phyloP scores from a whole-genome alignment of 192 early-diverging fungal species.

The Phlyctochytrium arcticum region DNA sequence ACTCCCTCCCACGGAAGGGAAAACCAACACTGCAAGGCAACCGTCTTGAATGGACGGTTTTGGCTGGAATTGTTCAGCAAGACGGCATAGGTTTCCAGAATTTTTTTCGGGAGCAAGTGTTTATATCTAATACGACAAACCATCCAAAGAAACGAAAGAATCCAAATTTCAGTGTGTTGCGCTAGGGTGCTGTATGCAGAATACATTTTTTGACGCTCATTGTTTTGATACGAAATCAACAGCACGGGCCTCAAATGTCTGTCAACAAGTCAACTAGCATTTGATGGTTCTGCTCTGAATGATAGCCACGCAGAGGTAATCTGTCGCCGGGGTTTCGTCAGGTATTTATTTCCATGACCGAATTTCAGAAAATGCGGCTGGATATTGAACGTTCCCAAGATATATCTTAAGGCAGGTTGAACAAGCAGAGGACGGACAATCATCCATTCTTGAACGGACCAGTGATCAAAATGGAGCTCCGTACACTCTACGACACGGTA shows the following conservation, averaged over 20 bases:
- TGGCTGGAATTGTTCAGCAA: slow-evolving; percentile 68
- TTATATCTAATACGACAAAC: background rate
- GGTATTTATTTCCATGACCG: too few relatives aligned
- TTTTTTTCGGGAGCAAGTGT: too few relatives aligned
- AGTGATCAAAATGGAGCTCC: too few relatives aligned
- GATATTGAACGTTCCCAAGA: too few relatives aligned
- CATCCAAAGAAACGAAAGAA: background rate
- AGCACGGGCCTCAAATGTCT: slow-evolving; percentile 89
- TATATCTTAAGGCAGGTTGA: too few relatives aligned
- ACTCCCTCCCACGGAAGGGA: slow-evolving; percentile 64
- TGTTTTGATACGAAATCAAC: too few relatives aligned
- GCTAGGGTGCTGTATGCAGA: slow-evolving; percentile 14
- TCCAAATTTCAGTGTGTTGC: slow-evolving; percentile 17
- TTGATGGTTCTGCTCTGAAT: slow-evolving; percentile 62
- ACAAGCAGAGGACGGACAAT: too few relatives aligned
- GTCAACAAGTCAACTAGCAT: slow-evolving; percentile 50
- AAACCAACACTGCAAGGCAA: slow-evolving; percentile 57
- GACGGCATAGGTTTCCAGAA: too few relatives aligned
- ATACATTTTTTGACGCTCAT: background rate
- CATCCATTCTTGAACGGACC: too few relatives aligned
- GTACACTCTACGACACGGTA: background rate
- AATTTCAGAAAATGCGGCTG: too few relatives aligned
- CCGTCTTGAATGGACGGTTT: slow-evolving; percentile 78
- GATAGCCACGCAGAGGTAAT: slow-evolving; percentile 89
- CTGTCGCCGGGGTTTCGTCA: slow-evolving; percentile 71